Conservation (phyloP, 2,329 filamentous ascomycete species). For the Penicillium sp. region DNA sequence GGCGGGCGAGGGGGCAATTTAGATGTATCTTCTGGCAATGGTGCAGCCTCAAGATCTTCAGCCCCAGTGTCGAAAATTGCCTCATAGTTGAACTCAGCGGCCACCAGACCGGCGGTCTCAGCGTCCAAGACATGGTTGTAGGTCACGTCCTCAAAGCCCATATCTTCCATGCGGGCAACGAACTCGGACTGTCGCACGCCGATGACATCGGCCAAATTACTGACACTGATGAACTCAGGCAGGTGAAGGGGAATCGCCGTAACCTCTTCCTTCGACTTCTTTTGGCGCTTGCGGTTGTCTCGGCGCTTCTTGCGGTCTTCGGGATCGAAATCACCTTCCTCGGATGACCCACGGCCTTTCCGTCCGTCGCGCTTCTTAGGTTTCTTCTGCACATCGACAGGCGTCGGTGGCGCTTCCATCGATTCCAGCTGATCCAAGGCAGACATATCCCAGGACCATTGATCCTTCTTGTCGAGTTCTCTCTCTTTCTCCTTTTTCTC, state of each 20-base stretch:
- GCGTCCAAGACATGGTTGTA: constrained; percentile 85
- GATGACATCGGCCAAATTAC: constrained; percentile 75
- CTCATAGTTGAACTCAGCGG: constrained; percentile 90
- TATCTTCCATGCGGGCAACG: constrained; percentile 72
- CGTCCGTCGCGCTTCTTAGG: constrained; percentile 31
- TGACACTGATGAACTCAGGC: constrained; percentile 90
- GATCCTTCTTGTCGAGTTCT: constrained; percentile 19
- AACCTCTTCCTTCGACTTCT: constrained; percentile 46
- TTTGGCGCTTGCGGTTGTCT: constrained; percentile 40
- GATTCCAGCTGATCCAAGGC: constrained; percentile 29
- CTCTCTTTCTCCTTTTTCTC: constrained; percentile 7
- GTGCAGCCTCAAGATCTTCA: constrained; percentile 73
- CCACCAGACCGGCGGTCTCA: constrained; percentile 86
- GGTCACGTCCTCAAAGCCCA: constrained; percentile 86
- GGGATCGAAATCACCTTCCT: constrained; percentile 43
- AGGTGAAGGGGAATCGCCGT: constrained; percentile 69
- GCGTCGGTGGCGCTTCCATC: constrained; percentile 13
- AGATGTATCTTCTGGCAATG: constrained; percentile 69
- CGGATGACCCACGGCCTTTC: constrained; percentile 29
- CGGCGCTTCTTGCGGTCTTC: constrained; percentile 42
- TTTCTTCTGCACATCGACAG: constrained; percentile 18
- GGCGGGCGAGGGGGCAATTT: constrained; percentile 76
- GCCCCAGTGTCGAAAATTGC: constrained; percentile 69
- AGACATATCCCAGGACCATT: constrained; percentile 39
- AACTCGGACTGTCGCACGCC: constrained; percentile 73